Evolutionary conservation across 2,329 filamentous ascomycete genomes (phyloP).

Genomic region (Aspergillus udagawae): DNA sequence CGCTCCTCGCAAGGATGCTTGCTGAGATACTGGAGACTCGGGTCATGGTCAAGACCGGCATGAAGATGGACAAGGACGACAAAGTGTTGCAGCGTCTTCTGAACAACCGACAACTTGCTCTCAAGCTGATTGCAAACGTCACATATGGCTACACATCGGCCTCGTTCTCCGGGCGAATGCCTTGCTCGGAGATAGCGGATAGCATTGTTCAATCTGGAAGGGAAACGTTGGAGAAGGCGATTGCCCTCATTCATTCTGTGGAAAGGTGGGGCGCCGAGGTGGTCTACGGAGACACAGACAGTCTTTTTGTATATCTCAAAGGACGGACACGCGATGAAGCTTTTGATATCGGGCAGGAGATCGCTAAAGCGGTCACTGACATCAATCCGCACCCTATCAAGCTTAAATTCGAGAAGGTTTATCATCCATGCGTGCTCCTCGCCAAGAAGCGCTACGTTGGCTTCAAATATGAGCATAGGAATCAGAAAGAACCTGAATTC

Average conservation of each 20-base stretch:
- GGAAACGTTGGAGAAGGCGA: constrained; percentile 90
- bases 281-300: constrained; percentile 97
- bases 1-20: constrained; percentile 91
- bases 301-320: constrained; percentile 83
- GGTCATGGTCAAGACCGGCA: constrained; percentile 95
- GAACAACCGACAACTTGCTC: constrained; percentile 87
- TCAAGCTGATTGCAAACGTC: constrained; percentile 97
- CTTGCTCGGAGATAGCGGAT: constrained; percentile 94
- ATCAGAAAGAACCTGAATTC: constrained; percentile 77
- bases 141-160: constrained; percentile 98
- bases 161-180: constrained; percentile 95
- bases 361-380: constrained; percentile 78
- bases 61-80: constrained; percentile 91
- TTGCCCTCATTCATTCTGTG: constrained; percentile 85
- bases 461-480: constrained; percentile 83
- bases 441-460: constrained; percentile 98
- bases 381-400: constrained; percentile 90
- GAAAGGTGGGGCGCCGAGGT: constrained; percentile 90
- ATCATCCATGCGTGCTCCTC: constrained; percentile 87
- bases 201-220: constrained; percentile 95
- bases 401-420: constrained; percentile 98
- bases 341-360: constrained; percentile 89
- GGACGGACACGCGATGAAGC: constrained; percentile 83
- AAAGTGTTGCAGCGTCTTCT: constrained; percentile 78
- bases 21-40: constrained; percentile 92